Evolutionary conservation across 2,329 filamentous ascomycete species (phyloP).

Genomic region (Fusarium begoniae): DNA sequence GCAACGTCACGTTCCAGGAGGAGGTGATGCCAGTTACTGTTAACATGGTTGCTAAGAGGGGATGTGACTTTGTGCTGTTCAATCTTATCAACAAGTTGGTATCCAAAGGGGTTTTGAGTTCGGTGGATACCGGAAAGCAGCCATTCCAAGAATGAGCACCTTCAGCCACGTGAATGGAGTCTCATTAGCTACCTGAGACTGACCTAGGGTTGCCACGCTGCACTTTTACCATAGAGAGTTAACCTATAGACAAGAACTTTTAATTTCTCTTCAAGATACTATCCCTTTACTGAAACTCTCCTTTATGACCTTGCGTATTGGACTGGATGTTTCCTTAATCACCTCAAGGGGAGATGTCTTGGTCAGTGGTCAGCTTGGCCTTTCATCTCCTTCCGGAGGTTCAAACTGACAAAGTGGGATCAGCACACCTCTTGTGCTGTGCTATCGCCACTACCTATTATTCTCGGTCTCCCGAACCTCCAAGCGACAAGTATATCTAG

Average conservation of each 20-base stretch:
- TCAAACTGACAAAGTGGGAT: no score
- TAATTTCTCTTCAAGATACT: background rate
- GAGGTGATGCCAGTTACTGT: background rate
- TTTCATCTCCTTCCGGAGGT: no score
- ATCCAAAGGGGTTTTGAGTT: background rate
- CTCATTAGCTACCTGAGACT: no score
- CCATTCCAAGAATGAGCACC: background rate
- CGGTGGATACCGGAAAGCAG: background rate
- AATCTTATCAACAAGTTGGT: background rate
- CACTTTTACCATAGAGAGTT: background rate
- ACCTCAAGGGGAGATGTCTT: no score
- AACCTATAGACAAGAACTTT: background rate
- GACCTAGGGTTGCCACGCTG: no score
- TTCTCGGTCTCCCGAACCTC: no score
- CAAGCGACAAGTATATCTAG: no score
- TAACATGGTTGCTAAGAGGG: background rate
- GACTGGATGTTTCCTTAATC: no score
- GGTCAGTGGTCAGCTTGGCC: no score
- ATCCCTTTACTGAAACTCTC: fast-evolving
- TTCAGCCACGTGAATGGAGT: background rate
- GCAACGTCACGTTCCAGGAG: background rate
- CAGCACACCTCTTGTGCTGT: no score
- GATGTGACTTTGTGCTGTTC: background rate
- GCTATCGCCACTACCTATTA: no score
- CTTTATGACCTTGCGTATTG: background rate